phyloP scores from a whole-genome alignment of 78 protist genomes.

The Isochrysis galbana region DNA sequence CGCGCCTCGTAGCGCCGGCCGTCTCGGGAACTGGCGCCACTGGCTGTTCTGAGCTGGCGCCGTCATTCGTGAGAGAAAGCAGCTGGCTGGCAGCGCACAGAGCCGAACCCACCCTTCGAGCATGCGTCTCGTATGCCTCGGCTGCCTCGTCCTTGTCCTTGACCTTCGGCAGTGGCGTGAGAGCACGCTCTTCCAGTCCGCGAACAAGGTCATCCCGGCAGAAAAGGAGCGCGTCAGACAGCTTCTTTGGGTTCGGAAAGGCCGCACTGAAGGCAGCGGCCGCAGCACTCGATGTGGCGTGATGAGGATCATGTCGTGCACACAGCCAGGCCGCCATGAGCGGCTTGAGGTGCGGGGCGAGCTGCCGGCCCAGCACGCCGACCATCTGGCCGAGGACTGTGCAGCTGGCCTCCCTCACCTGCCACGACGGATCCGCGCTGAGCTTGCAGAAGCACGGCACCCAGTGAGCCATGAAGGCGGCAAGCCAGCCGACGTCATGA shows the following conservation, averaged over 20 bases:
- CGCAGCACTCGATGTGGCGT: not conserved
- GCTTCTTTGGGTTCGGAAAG: not conserved
- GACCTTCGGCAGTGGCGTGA: not conserved
- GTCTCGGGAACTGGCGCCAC: no score
- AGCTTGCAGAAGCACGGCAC: not conserved
- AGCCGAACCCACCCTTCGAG: not conserved
- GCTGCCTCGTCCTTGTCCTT: not conserved
- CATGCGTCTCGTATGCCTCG: constrained; percentile 10
- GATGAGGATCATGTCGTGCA: not conserved
- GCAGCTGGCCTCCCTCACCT: constrained; percentile 22
- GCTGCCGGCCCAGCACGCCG: not conserved
- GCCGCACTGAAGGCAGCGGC: not conserved
- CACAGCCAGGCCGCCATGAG: constrained; percentile 22
- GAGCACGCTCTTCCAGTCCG: not conserved
- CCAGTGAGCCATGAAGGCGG: not conserved
- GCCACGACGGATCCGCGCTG: not conserved
- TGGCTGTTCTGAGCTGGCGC: no score
- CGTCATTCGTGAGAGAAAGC: no score
- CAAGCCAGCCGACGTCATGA: not conserved
- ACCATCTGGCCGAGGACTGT: not conserved
- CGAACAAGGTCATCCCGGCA: not conserved
- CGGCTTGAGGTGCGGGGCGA: not conserved
- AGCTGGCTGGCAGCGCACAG: constrained; percentile 15
- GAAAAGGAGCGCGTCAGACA: constrained; percentile 13
- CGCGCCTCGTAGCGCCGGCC: no score